Evolutionary conservation across 805 yeast species (phyloP), one percentile per base, ranked within the genome.

Genomic region (Barnettozyma botsteinii): DNA sequence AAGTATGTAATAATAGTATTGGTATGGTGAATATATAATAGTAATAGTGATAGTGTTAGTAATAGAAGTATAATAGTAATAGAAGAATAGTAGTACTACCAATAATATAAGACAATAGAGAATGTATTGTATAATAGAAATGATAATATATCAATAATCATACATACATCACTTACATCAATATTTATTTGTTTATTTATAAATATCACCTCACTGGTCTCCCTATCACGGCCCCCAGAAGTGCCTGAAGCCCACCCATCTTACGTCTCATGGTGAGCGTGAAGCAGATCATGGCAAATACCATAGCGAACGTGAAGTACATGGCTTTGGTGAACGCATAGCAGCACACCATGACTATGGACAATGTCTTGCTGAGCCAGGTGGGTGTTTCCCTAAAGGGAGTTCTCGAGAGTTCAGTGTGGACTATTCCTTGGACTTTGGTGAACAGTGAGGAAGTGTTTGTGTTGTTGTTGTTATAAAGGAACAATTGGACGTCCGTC

Each of bases 261-360:
- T 38, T 38, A 6, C 41, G 18, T n/a, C 22, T 38, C 33, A 38
- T 32, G 2, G 41, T 38, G 13, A 31, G 12, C 1, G 14, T 25
- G 3, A 38, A 7, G 28, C 41, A 38, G 3, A 38, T 17, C 8
- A 33, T 4, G 7, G 32, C 17, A 17, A 38, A 38, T 7, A 23
- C n/a, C 41, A 38, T 38, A 4, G 37, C 30, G 12, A 33, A 32
- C 10, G 26, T 21, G 27, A 35, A 35, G 17, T 35, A 35, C 3
- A 28, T 5, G 3, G 31, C 22, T 13, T 35, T 35, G 3, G 21
- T 11, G 3, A 14, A 13, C 2, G 33, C 32, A 11, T 35, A 35
- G 7, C 10, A 4, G 3, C 32, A 15, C 5, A 35, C 38, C 3
- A 27, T 14, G 3, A 35, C 3, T 4, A 35, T 4, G 2, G 38